Evolutionary conservation across 306 rosid genomes (phyloP).

Genomic region (Corylus americana): DNA sequence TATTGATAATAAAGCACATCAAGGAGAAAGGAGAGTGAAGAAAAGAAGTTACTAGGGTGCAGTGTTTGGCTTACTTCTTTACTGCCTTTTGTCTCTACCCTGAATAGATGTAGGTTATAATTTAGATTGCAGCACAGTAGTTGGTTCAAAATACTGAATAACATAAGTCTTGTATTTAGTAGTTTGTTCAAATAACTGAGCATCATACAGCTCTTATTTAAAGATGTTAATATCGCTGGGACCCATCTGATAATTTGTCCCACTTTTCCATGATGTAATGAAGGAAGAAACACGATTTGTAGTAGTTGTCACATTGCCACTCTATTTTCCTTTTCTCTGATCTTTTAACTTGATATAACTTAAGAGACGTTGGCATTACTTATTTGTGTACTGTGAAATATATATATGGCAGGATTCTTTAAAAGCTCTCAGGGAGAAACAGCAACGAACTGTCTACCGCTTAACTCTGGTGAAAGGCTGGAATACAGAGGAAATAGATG

Average conservation of each 20-base stretch:
- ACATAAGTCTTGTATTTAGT: background rate
- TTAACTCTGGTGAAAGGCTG: slow-evolving; percentile 94
- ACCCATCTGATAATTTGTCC: background rate
- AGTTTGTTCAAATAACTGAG: background rate
- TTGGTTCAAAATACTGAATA: background rate
- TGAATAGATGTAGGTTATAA: background rate
- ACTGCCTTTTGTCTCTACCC: background rate
- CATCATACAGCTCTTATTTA: background rate
- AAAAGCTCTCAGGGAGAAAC: slow-evolving; percentile 75
- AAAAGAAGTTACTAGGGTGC: too few species aligned
- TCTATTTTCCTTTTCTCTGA: slow-evolving; percentile 3
- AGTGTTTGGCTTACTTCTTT: background rate
- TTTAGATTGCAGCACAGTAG: background rate
- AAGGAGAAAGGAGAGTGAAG: background rate
- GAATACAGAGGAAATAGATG: slow-evolving; percentile 89
- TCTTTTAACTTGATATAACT: slow-evolving; percentile 15
- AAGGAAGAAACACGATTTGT: background rate
- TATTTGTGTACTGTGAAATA: slow-evolving; percentile 22
- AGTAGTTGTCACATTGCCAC: background rate
- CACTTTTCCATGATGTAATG: background rate
- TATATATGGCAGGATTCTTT: slow-evolving; percentile 73
- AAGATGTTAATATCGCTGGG: background rate
- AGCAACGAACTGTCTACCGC: slow-evolving; percentile 97
- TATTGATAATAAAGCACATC: background rate
- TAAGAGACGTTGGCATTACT: slow-evolving; percentile 17